Conservation (phyloP, 1,284 basidiomycete genomes). For the Apiotrichum domesticum region DNA sequence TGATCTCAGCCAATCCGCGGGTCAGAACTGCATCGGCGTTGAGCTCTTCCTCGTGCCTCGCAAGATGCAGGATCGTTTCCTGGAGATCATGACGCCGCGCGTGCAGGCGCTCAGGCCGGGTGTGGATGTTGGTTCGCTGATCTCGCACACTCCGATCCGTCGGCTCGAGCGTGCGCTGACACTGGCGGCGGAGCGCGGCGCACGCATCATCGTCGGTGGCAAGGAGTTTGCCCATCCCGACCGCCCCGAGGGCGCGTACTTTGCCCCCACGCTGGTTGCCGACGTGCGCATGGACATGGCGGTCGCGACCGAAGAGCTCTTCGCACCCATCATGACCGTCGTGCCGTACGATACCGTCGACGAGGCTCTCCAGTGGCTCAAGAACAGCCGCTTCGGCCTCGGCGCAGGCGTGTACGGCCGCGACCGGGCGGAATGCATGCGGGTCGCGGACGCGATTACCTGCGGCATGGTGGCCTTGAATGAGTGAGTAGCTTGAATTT, state of each 20-base stretch:
- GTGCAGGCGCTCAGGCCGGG: slow-evolving; percentile 62
- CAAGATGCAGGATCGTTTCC: slow-evolving; percentile 54
- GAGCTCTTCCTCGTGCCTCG: slow-evolving; percentile 69
- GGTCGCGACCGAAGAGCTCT: slow-evolving; percentile 78
- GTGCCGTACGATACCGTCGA: slow-evolving; percentile 74
- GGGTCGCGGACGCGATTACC: slow-evolving; percentile 70
- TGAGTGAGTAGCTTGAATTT: slow-evolving; percentile 59
- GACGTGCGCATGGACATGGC: slow-evolving; percentile 68
- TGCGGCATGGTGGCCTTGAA: slow-evolving; percentile 98
- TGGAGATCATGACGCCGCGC: slow-evolving; percentile 59
- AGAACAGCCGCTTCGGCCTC: slow-evolving; percentile 80
- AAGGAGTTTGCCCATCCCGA: slow-evolving; percentile 60
- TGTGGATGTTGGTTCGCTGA: slow-evolving; percentile 48
- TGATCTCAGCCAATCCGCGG: slow-evolving; percentile 42
- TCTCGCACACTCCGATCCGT: slow-evolving; percentile 55
- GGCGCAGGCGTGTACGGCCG: slow-evolving; percentile 93
- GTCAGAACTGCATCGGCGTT: slow-evolving; percentile 96
- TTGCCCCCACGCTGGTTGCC: slow-evolving; percentile 77
- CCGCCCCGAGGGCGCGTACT: slow-evolving; percentile 67
- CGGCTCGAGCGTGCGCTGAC: slow-evolving; percentile 65
- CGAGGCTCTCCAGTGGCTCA: slow-evolving; percentile 78
- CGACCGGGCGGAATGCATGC: slow-evolving; percentile 63
- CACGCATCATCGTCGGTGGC: slow-evolving; percentile 63
- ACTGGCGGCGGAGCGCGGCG: slow-evolving; percentile 63
- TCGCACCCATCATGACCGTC: slow-evolving; percentile 79